These are phyloP conservation scores for Penstemon davidsonii DNA, from an alignment of 257 asterid genomes.

Conservation along the genomic window DNA sequence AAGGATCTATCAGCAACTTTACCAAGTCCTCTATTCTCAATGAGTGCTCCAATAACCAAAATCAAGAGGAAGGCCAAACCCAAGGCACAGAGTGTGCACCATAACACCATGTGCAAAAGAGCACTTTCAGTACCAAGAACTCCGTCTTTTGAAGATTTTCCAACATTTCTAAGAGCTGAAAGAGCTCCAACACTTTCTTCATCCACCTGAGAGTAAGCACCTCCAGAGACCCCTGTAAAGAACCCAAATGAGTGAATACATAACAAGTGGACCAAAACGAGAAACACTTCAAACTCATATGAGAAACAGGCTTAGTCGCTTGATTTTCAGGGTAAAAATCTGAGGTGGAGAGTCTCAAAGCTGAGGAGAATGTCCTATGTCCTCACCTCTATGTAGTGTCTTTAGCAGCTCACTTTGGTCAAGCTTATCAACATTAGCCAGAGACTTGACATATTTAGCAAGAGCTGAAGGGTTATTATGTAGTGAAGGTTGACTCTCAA, in stretches of 20 bases:
- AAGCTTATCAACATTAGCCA: conserved; percentile 82
- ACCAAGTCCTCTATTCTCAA: conserved; percentile 85
- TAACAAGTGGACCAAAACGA: not conserved
- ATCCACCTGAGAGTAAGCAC: conserved; percentile 47
- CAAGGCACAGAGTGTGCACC: conserved; percentile 87
- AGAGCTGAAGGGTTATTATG: conserved; percentile 80
- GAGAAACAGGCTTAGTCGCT: too few relatives aligned
- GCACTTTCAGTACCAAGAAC: conserved; percentile 81
- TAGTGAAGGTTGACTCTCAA: conserved; percentile 76
- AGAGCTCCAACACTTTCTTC: conserved; percentile 65
- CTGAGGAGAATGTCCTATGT: not conserved
- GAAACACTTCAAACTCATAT: not conserved
- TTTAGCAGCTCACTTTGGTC: conserved; percentile 78
- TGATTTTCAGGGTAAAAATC: too few relatives aligned
- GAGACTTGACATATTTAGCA: conserved; percentile 83
- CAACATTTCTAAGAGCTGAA: conserved; percentile 68
- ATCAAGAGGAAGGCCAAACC: conserved; percentile 76
- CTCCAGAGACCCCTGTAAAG: conserved; percentile 50
- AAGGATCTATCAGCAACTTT: conserved; percentile 53
- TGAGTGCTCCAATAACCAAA: conserved; percentile 82
- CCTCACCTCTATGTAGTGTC: conserved; percentile 78
- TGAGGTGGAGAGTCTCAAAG: not conserved
- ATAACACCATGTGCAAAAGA: conserved; percentile 90
- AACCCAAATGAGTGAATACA: conserved; percentile 6
- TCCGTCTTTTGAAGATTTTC: conserved; percentile 69